phyloP scores from a whole-genome alignment of 179 eudicot genomes.

The Camellia oleifera region DNA sequence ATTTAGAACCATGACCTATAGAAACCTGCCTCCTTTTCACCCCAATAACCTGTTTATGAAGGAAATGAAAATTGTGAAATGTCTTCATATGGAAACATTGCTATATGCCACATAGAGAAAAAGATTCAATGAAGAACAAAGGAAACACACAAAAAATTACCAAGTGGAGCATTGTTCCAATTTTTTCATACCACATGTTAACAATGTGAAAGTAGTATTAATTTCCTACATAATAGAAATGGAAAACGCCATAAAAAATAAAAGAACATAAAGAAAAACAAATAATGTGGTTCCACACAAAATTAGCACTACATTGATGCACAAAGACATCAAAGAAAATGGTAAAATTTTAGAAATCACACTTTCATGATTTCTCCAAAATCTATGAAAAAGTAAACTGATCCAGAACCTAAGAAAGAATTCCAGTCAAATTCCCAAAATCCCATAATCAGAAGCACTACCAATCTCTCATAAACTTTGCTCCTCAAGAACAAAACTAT shows the following conservation, averaged over 20 bases:
- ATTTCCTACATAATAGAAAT: neutral
- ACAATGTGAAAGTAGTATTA: neutral
- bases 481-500: neutral
- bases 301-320: neutral
- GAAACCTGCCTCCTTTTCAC: constrained; percentile 90
- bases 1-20: constrained; percentile 81
- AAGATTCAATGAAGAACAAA: neutral
- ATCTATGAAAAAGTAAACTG: neutral
- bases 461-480: neutral
- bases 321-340: neutral
- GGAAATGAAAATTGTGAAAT: neutral
- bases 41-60: constrained; percentile 63
- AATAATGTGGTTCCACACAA: neutral
- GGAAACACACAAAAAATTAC: neutral
- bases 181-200: neutral
- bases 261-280: neutral
- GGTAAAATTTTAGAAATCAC: neutral
- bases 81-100: neutral
- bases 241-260: neutral
- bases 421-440: neutral
- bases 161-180: neutral
- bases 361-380: neutral
- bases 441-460: neutral
- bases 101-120: constrained; percentile 1
- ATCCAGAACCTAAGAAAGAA: neutral